These are phyloP conservation scores for Pelargonium australe DNA, from an alignment of 441 rosid species.

Conservation along the genomic window DNA sequence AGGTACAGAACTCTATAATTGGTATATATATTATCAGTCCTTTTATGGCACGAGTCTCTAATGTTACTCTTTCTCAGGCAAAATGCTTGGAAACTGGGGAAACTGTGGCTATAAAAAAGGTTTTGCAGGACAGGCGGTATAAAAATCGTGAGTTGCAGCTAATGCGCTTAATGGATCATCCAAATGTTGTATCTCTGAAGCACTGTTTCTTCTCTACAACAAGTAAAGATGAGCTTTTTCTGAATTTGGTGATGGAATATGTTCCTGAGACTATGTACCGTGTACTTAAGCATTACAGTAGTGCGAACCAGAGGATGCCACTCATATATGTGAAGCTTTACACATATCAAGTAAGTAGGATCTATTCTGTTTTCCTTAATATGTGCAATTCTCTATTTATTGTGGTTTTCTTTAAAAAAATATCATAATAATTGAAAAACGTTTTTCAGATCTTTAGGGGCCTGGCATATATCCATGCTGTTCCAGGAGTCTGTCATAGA, in stretches of 20 bases:
- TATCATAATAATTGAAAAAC: conserved; percentile 18
- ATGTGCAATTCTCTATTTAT: background rate
- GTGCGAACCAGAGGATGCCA: conserved; percentile 78
- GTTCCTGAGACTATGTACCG: conserved; percentile 89
- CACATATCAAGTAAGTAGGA: conserved; percentile 67
- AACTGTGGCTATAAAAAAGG: conserved; percentile 92
- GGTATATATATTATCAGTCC: background rate
- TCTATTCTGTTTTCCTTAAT: background rate
- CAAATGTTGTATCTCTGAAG: conserved; percentile 81
- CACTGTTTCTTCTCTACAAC: conserved; percentile 98
- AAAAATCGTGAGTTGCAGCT: conserved; percentile 90
- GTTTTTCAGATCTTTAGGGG: conserved; percentile 72
- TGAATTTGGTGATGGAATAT: conserved; percentile 94
- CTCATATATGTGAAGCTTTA: conserved; percentile 84
- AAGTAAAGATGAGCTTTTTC: conserved; percentile 76
- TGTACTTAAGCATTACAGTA: conserved; percentile 79
- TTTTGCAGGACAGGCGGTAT: conserved; percentile 84
- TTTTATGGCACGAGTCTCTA: conserved; percentile 4
- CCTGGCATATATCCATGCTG: conserved; percentile 81
- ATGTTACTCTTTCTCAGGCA: conserved; percentile 40
- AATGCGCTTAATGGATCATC: conserved; percentile 94
- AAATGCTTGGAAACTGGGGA: conserved; percentile 96
- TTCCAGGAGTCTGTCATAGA: conserved; percentile 88
- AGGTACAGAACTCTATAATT: conserved; percentile 34
- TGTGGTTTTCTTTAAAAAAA: background rate